A percentile compares a stretch with the other conserved stretches of the same genome.
Conservation (phyloP, 2,329 filamentous ascomycete species). For the Atkinsonella texensis region DNA sequence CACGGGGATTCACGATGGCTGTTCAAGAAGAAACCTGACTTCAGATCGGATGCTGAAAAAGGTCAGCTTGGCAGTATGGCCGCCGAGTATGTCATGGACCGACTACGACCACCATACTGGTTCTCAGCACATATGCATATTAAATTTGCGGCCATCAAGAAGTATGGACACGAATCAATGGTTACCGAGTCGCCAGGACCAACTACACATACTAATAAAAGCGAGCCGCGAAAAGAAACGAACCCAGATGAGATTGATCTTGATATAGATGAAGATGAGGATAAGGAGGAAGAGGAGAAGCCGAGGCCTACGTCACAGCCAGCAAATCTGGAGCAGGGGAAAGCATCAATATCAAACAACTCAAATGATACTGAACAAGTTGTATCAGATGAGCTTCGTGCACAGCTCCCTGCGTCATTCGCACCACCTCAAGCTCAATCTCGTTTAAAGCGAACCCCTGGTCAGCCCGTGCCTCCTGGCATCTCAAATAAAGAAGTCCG, state of each 20-base stretch:
- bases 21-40: slow-evolving; percentile 62
- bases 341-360: background rate
- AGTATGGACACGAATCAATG: slow-evolving; percentile 29
- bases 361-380: slow-evolving; percentile 15
- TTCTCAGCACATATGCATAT: slow-evolving; percentile 89
- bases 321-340: background rate
- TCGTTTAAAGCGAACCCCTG: slow-evolving; percentile 30
- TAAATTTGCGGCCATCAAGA: slow-evolving; percentile 64
- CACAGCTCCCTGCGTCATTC: slow-evolving; percentile 68
- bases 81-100: slow-evolving; percentile 68
- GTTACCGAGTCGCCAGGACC: background rate
- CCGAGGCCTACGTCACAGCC: background rate
- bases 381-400: slow-evolving; percentile 52
- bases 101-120: slow-evolving; percentile 75
- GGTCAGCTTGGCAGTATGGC: slow-evolving; percentile 71
- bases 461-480: slow-evolving; percentile 52
- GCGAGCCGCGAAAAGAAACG: slow-evolving; percentile 10
- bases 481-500: slow-evolving; percentile 71
- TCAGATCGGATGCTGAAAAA: slow-evolving; percentile 61
- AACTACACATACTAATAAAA: background rate
- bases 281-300: slow-evolving; percentile 8
- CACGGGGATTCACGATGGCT: slow-evolving; percentile 58
- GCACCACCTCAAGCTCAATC: slow-evolving; percentile 24
- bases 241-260: slow-evolving; percentile 65
- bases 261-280: slow-evolving; percentile 39